Conservation (phyloP, 2,329 filamentous ascomycete genomes). For the Chaetomium globosum region DNA sequence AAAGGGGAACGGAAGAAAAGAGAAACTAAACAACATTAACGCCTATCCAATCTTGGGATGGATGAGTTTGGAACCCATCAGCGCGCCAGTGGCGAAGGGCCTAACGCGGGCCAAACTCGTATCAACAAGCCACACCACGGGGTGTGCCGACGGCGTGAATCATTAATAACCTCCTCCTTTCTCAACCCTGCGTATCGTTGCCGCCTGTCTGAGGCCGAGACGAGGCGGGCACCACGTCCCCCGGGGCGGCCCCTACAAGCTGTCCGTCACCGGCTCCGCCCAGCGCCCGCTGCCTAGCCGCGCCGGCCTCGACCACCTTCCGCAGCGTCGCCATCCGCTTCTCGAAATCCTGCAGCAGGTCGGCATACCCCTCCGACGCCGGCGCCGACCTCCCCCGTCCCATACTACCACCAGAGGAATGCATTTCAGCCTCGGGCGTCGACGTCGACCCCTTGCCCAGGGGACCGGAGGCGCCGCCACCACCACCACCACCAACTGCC, state of each 20-base stretch:
- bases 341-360: conserved; percentile 60
- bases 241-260: conserved; percentile 1
- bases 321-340: conserved; percentile 58
- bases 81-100: not conserved
- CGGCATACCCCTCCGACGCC: conserved; percentile 52
- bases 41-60: not conserved
- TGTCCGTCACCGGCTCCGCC: conserved; percentile 8
- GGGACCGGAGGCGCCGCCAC: not conserved
- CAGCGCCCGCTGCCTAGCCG: conserved; percentile 45
- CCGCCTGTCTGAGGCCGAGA: not conserved
- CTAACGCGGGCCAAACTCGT: not conserved
- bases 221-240: not conserved
- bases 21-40: not conserved
- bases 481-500: not conserved
- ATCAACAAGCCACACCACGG: not conserved
- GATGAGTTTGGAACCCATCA: not conserved
- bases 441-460: conserved; percentile 25
- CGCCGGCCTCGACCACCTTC: conserved; percentile 57
- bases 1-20: not conserved
- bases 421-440: conserved; percentile 33
- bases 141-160: too few species aligned
- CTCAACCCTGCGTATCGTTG: not conserved
- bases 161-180: not conserved
- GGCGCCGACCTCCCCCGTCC: conserved; percentile 39
- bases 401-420: conserved; percentile 40